A percentile compares a stretch with the other conserved stretches of the same genome.
phyloP scores from a whole-genome alignment of 805 yeast species.

The Pachysolen tannophilus region DNA sequence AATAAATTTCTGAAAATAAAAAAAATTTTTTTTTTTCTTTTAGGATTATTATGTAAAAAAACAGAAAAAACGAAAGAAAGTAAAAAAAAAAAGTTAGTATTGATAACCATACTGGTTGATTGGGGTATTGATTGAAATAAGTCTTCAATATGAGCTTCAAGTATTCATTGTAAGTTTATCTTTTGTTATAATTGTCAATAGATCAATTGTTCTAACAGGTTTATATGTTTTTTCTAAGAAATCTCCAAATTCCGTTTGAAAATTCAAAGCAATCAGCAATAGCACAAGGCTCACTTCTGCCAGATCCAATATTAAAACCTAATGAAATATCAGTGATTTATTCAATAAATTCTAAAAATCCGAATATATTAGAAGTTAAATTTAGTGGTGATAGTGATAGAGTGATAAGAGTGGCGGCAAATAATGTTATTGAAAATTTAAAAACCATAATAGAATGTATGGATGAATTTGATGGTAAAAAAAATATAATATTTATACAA shows the following conservation, averaged over 20 bases:
- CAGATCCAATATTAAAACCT: slow-evolving; percentile 77
- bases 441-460: slow-evolving; percentile 75
- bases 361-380: slow-evolving; percentile 29
- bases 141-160: no score
- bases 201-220: no score
- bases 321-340: slow-evolving; percentile 51
- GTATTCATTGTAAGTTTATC: no score
- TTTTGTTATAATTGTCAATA: no score
- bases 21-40: no score
- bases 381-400: slow-evolving; percentile 66
- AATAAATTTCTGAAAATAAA: no score
- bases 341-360: slow-evolving; percentile 20
- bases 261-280: slow-evolving; percentile 50
- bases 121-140: no score
- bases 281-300: slow-evolving; percentile 52
- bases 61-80: no score
- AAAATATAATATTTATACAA: background rate
- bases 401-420: slow-evolving; percentile 75
- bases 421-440: slow-evolving; percentile 68
- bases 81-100: no score
- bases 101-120: no score
- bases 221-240: no score
- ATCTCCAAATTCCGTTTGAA: slow-evolving; percentile 58
- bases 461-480: slow-evolving; percentile 49
- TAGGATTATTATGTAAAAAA: no score